Evolutionary conservation across 371 early-diverging fungal genomes (phyloP).

Genomic region (Circinella minor): DNA sequence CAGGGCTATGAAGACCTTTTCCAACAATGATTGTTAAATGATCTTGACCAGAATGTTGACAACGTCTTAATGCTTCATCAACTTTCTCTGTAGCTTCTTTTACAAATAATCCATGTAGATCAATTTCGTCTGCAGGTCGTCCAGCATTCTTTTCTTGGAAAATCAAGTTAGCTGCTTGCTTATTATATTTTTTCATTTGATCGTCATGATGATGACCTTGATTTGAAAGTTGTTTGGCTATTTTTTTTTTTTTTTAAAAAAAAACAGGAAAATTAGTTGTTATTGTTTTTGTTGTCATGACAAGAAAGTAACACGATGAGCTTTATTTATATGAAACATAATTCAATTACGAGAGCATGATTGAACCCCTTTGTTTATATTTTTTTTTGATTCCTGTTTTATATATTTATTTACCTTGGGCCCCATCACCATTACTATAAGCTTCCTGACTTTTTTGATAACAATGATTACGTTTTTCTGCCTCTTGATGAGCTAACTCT

Average conservation of each 20-base stretch:
- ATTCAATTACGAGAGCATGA: too few species aligned
- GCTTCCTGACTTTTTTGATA: conserved; percentile 51
- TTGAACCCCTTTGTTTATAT: too few species aligned
- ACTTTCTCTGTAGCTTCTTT: conserved; percentile 59
- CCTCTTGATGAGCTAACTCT: conserved; percentile 46
- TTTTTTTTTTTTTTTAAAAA: too few species aligned
- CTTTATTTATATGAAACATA: too few species aligned
- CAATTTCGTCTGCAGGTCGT: conserved; percentile 56
- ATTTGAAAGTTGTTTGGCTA: conserved; percentile 59
- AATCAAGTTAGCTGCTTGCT: conserved; percentile 55
- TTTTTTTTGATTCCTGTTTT: too few species aligned
- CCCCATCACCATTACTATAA: conserved; percentile 46
- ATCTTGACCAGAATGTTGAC: conserved; percentile 43
- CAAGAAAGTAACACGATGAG: background rate
- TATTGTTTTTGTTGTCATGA: too few species aligned
- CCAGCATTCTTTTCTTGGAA: conserved; percentile 56
- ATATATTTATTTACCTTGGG: conserved; percentile 29
- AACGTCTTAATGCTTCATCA: conserved; percentile 53
- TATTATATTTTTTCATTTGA: conserved; percentile 59
- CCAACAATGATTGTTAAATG: conserved; percentile 67
- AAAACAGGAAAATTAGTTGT: background rate
- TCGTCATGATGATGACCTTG: conserved; percentile 57
- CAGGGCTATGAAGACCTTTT: conserved; percentile 61
- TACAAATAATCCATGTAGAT: conserved; percentile 66
- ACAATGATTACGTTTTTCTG: conserved; percentile 45